Evolutionary conservation across 352 stramenopile genomes (phyloP).

Genomic region (Peronospora farinosa): DNA sequence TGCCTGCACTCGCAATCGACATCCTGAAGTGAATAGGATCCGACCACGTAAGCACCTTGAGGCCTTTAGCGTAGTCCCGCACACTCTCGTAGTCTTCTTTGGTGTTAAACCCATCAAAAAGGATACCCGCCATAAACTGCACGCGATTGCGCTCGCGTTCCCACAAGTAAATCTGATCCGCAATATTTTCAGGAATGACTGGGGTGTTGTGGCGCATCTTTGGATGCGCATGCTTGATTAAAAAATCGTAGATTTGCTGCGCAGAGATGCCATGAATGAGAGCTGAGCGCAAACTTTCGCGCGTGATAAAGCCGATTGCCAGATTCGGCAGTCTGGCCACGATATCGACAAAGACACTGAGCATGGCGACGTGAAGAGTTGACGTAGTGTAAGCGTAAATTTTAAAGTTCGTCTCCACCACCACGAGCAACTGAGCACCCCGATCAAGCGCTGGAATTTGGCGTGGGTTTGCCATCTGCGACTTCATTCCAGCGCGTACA

Average conservation of each 20-base stretch:
- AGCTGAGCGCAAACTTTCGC: conserved; percentile 83
- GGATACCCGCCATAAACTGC: conserved; percentile 68
- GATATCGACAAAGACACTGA: conserved; percentile 89
- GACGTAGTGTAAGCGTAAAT: conserved; percentile 88
- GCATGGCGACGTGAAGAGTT: conserved; percentile 89
- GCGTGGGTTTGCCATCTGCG: conserved; percentile 34
- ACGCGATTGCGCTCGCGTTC: conserved; percentile 87
- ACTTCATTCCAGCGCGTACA: conserved; percentile 37
- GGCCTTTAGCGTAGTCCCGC: conserved; percentile 48
- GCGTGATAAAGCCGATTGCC: conserved; percentile 76
- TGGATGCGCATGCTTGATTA: conserved; percentile 79
- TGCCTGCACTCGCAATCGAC: conserved; percentile 48
- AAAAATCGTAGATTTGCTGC: conserved; percentile 82
- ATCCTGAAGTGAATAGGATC: conserved; percentile 80
- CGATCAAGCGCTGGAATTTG: conserved; percentile 31
- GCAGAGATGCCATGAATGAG: conserved; percentile 88
- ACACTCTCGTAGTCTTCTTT: conserved; percentile 84
- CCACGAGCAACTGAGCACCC: conserved; percentile 47
- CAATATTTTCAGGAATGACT: conserved; percentile 85
- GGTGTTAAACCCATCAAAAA: conserved; percentile 84
- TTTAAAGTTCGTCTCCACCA: conserved; percentile 92
- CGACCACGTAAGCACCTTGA: conserved; percentile 77
- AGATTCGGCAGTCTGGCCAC: conserved; percentile 86
- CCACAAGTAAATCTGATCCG: conserved; percentile 89
- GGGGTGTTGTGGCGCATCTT: conserved; percentile 66